phyloP scores from a whole-genome alignment of 2,329 filamentous ascomycete species.

The Fusarium transvaalense region DNA sequence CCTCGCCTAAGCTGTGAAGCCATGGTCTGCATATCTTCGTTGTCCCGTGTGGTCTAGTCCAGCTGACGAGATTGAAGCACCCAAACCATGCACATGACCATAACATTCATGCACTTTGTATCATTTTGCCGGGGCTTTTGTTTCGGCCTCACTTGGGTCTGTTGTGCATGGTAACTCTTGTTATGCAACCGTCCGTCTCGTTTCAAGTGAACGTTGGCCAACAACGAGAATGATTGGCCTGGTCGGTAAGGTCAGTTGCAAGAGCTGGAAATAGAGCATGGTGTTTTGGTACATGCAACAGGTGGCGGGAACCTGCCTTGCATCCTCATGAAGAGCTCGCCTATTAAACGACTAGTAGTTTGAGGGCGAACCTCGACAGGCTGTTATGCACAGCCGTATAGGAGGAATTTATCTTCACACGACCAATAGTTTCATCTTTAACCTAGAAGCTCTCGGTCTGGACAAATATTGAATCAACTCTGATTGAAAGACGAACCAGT shows the following conservation, averaged over 20 bases:
- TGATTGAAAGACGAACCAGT: background rate
- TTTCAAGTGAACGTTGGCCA: constrained; percentile 25
- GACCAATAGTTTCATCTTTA: background rate
- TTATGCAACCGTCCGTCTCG: constrained; percentile 29
- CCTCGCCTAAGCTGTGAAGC: constrained; percentile 34
- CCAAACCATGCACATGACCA: constrained; percentile 17
- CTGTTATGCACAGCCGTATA: background rate
- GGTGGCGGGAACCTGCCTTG: constrained; percentile 4
- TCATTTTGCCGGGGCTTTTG: constrained; percentile 18
- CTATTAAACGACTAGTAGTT: background rate
- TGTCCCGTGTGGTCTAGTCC: constrained; percentile 10
- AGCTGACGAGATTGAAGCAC: constrained; percentile 8
- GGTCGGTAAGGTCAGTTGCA: background rate
- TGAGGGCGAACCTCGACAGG: background rate
- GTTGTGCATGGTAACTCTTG: background rate
- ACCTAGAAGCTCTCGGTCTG: background rate
- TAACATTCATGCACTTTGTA: constrained; percentile 6
- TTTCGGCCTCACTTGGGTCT: constrained; percentile 28
- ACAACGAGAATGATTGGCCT: constrained; percentile 10
- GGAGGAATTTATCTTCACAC: background rate
- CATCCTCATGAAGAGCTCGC: background rate
- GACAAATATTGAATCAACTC: background rate
- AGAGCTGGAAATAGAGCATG: constrained; percentile 5
- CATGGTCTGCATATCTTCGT: background rate
- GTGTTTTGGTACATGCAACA: background rate